phyloP scores from a whole-genome alignment of 768 basidiomycete species.

The Scleroderma bovista region DNA sequence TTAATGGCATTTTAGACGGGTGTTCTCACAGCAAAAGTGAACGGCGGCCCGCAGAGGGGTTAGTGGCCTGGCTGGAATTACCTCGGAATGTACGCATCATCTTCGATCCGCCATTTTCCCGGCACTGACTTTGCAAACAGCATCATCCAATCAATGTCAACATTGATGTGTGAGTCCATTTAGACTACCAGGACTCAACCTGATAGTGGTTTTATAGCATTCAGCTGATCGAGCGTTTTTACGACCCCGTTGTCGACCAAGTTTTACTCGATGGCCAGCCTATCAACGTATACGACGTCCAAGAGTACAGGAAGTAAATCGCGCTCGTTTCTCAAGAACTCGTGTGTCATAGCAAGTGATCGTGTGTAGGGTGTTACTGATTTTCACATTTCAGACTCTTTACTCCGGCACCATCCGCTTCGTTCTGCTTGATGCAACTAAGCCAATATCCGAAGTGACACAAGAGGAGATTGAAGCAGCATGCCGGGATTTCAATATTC shows the following conservation, averaged over 20 bases:
- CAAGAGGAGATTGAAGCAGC: conserved; percentile 83
- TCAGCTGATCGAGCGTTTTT: conserved; percentile 80
- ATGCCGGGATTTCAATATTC: conserved; percentile 83
- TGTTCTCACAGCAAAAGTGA: conserved; percentile 68
- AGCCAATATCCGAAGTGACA: conserved; percentile 72
- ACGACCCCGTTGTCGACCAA: conserved; percentile 69
- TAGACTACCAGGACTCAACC: not conserved
- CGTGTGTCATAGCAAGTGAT: conserved; percentile 15
- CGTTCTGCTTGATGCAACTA: conserved; percentile 78
- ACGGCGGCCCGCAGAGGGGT: conserved; percentile 89
- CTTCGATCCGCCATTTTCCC: not conserved
- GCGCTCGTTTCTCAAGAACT: conserved; percentile 92
- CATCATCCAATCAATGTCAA: conserved; percentile 72
- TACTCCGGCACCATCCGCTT: conserved; percentile 91
- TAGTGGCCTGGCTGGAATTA: conserved; percentile 80
- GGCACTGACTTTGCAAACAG: conserved; percentile 25
- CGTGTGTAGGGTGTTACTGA: not conserved
- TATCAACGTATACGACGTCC: conserved; percentile 72
- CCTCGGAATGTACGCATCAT: conserved; percentile 56
- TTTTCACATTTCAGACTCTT: conserved; percentile 40
- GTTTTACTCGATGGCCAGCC: conserved; percentile 71
- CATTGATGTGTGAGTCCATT: conserved; percentile 52
- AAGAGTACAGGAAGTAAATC: conserved; percentile 84
- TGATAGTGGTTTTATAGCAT: conserved; percentile 41
- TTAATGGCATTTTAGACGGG: conserved; percentile 52